phyloP scores from a whole-genome alignment of 768 basidiomycete genomes.

The Boletus subcaerulescens region DNA sequence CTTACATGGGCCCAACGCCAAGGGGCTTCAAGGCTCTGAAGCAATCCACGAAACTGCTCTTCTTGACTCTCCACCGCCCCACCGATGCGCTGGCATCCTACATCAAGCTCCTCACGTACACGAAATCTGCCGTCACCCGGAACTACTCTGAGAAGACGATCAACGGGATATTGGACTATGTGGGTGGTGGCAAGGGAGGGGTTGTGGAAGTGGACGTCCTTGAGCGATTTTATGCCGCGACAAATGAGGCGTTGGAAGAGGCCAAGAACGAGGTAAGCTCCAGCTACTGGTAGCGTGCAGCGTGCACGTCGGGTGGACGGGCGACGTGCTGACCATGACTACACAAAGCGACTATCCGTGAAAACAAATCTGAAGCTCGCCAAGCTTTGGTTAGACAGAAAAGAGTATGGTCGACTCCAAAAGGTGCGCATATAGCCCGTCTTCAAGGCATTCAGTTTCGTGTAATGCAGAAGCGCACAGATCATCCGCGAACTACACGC shows the following conservation, averaged over 20 bases:
- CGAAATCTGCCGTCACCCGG: conserved; percentile 91
- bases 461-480: conserved; percentile 34
- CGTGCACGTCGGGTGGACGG: neutral
- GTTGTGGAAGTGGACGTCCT: conserved; percentile 79
- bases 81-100: conserved; percentile 86
- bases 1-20: conserved; percentile 1
- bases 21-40: conserved; percentile 99
- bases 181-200: conserved; percentile 84
- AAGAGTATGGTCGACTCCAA: conserved; percentile 81
- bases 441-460: neutral
- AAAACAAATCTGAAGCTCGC: conserved; percentile 98
- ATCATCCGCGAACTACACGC: conserved; percentile 74
- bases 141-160: conserved; percentile 99
- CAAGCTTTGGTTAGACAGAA: conserved; percentile 94
- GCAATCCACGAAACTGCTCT: conserved; percentile 93
- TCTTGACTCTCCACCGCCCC: conserved; percentile 73
- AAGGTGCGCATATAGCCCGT: conserved; percentile 48
- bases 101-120: conserved; percentile 83
- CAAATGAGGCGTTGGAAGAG: conserved; percentile 85
- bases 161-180: conserved; percentile 97
- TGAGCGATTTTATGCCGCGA: conserved; percentile 94
- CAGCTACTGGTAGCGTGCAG: neutral
- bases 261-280: conserved; percentile 87
- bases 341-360: conserved; percentile 74
- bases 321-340: neutral